These are phyloP conservation scores for Pythium rhizo-oryzae DNA, from an alignment of 352 stramenopile species.

Conservation along the genomic window DNA sequence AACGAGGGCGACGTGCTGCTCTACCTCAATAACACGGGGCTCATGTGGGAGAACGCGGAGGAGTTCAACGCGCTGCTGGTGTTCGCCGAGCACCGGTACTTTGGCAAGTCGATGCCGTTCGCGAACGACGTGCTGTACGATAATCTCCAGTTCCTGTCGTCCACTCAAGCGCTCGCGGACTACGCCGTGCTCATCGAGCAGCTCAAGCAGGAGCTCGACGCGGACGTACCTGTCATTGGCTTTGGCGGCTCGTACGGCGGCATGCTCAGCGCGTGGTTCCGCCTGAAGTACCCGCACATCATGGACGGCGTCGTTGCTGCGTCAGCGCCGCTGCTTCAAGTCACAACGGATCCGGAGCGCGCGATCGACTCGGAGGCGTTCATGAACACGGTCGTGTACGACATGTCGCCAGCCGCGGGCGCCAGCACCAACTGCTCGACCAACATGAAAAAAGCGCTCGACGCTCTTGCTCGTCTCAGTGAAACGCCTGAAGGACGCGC, in stretches of 20 bases:
- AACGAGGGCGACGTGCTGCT: constrained; percentile 72
- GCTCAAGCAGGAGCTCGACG: constrained; percentile 46
- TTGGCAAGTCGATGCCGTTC: constrained; percentile 91
- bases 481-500: constrained; percentile 5
- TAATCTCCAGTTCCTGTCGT: constrained; percentile 76
- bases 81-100: constrained; percentile 97
- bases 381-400: constrained; percentile 49
- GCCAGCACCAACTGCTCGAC: constrained; percentile 63
- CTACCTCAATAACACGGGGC: constrained; percentile 91
- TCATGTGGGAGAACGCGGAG: constrained; percentile 96
- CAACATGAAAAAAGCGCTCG: constrained; percentile 54
- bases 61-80: constrained; percentile 93
- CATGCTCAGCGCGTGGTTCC: constrained; percentile 93
- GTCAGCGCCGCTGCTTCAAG: constrained; percentile 88
- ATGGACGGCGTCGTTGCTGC: constrained; percentile 91
- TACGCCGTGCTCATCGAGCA: constrained; percentile 72
- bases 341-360: constrained; percentile 55
- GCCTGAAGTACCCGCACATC: constrained; percentile 92
- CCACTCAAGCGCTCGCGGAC: constrained; percentile 90
- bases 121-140: constrained; percentile 49
- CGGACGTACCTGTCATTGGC: constrained; percentile 79
- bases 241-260: constrained; percentile 95
- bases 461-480: background rate
- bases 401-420: constrained; percentile 69
- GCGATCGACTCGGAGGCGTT: constrained; percentile 73